phyloP scores from a whole-genome alignment of 192 early-diverging fungal species.

The Backusella luteola region DNA sequence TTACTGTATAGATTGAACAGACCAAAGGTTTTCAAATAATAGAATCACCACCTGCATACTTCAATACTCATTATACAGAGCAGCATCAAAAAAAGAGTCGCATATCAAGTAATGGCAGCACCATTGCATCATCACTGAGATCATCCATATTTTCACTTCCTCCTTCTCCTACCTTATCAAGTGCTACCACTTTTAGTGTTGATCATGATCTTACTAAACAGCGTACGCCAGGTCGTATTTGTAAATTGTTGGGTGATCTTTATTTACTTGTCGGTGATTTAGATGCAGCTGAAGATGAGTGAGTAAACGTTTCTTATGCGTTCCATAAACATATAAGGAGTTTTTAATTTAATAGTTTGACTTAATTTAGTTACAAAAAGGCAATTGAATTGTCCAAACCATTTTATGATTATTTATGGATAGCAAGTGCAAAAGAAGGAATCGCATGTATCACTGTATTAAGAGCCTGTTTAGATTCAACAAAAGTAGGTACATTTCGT shows the following conservation, averaged over 20 bases:
- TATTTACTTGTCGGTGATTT: constrained; percentile 71
- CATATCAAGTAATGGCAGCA: neutral
- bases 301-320: neutral
- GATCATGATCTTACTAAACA: constrained; percentile 46
- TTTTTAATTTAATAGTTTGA: neutral
- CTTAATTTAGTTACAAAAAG: constrained; percentile 50
- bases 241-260: constrained; percentile 72
- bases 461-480: constrained; percentile 52
- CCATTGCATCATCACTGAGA: neutral
- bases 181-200: constrained; percentile 1
- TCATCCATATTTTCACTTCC: neutral
- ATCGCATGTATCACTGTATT: constrained; percentile 60
- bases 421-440: constrained; percentile 70
- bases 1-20: neutral
- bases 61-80: neutral
- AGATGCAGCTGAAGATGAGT: constrained; percentile 63
- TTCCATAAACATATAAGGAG: neutral
- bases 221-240: constrained; percentile 63
- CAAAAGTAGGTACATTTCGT: constrained; percentile 44
- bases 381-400: constrained; percentile 67
- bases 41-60: neutral
- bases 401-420: constrained; percentile 72
- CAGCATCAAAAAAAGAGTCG: neutral
- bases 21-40: neutral
- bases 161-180: constrained; percentile 42